phyloP scores from a whole-genome alignment of 2,329 filamentous ascomycete genomes.

The Paracoccidioides lutzii region DNA sequence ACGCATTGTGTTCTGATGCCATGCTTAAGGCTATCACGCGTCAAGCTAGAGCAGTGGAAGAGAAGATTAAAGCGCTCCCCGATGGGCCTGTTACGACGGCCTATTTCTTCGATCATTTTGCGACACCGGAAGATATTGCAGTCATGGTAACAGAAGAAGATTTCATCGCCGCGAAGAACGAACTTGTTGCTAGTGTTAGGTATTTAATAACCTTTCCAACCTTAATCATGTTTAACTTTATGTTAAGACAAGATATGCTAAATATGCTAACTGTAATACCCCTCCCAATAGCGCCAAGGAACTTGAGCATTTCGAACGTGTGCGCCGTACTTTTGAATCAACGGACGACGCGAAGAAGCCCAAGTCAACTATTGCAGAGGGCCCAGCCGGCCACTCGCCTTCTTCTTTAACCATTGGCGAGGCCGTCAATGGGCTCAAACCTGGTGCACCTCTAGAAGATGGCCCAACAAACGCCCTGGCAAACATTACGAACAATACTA shows the following conservation, averaged over 20 bases:
- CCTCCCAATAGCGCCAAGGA: constrained; percentile 58
- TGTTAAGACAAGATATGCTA: constrained; percentile 13
- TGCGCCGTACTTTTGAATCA: constrained; percentile 69
- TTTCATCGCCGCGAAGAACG: constrained; percentile 66
- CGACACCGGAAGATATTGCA: constrained; percentile 65
- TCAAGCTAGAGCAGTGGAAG: constrained; percentile 70
- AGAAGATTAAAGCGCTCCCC: constrained; percentile 58
- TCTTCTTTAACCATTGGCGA: constrained; percentile 26
- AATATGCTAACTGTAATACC: constrained; percentile 17
- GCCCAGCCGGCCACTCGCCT: constrained; percentile 4
- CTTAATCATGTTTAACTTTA: background rate
- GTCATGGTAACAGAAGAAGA: constrained; percentile 85
- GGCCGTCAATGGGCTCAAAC: constrained; percentile 24
- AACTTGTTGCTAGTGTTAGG: constrained; percentile 80
- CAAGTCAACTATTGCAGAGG: background rate
- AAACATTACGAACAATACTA: background rate
- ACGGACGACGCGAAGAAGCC: constrained; percentile 35
- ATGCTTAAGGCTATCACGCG: constrained; percentile 98
- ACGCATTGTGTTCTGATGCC: constrained; percentile 90
- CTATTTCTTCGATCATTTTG: constrained; percentile 90
- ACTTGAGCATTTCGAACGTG: constrained; percentile 76
- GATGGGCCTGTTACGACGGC: constrained; percentile 59
- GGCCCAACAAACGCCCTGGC: constrained; percentile 16
- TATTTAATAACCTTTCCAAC: constrained; percentile 15
- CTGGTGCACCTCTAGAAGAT: constrained; percentile 14